Evolutionary conservation across 169 alveolate genomes (phyloP).

Genomic region (Toxoplasma gondii): DNA sequence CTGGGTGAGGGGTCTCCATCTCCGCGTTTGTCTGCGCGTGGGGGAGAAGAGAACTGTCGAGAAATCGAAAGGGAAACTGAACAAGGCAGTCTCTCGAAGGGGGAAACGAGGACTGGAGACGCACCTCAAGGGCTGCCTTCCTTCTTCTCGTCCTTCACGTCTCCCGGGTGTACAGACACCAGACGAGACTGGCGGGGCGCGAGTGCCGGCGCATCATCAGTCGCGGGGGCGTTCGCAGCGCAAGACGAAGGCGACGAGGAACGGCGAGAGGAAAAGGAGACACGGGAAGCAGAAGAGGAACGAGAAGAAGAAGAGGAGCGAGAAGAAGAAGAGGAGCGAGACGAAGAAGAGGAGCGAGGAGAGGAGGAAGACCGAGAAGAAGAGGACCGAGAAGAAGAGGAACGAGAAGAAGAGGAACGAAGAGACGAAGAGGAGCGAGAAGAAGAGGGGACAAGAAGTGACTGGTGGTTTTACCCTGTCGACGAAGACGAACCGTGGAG

Average conservation of each 20-base stretch:
- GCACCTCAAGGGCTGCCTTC: too few relatives aligned
- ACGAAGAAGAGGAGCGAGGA: background rate
- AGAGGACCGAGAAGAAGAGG: background rate
- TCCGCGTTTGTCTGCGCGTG: too few relatives aligned
- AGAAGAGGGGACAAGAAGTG: background rate
- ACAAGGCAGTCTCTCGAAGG: too few relatives aligned
- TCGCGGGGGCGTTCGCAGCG: too few relatives aligned
- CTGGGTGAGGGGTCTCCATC: too few relatives aligned
- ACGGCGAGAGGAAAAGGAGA: background rate
- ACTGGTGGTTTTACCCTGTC: slow-evolving; percentile 38
- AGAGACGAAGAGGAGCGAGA: background rate
- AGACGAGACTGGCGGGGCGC: too few relatives aligned
- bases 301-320: background rate
- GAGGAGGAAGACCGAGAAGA: background rate
- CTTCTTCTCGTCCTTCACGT: too few relatives aligned
- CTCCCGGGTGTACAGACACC: too few relatives aligned
- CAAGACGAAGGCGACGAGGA: background rate
- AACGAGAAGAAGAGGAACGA: background rate
- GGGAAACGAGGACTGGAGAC: too few relatives aligned
- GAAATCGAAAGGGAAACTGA: too few relatives aligned
- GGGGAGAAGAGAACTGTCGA: too few relatives aligned
- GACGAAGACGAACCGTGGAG: slow-evolving; percentile 38
- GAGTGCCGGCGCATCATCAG: too few relatives aligned
- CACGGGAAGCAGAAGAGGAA: background rate
- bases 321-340: background rate